Base-by-base conservation (phyloP, 2,329 filamentous ascomycete genomes). In the Monilinia aucupariae region DNA sequence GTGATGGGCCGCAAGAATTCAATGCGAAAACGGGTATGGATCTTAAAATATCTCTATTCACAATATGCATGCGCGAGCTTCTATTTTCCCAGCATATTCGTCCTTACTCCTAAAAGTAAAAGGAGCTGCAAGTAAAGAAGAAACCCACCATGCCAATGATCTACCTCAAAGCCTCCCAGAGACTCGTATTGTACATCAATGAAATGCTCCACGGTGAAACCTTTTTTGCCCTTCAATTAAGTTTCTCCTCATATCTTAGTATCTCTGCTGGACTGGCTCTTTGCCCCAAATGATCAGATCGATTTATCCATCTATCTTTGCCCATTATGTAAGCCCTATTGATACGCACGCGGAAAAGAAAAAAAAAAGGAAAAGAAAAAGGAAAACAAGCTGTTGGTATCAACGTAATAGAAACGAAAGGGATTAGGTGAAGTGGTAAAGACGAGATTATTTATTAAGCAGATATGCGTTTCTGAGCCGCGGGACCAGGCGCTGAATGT, bases 401-500 rank as follows among this genome's bases (percentile, higher is more conserved):
- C 60, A 30, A 62, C 39, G 32, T 22, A 39, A 9, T 48, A 37
- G 43, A 39, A 62, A 62, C 25, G 15, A 41, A 39, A 22, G 17
- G n/a, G 43, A 27, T 53, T 22, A 48, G 25, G 30, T 15, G 37
- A 32, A 13, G 17, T 30, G 8, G 15, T 25, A 20, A 20, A 20
- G 22, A 20, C 9, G 20, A 32, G 25, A 37, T 27, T 17, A n/a
- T 62, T 49, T 62, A 61, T 30, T 54, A 25, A 30, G 60, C 51
- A 13, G 60, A 27, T 22, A 56, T 45, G 41, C 53, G 43, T 50
- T 62, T 62, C 41, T 47, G 60, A 15, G 51, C 47, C 69, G 66
- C 58, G 71, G 54, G 54, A 58, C 71, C 65, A 69, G 71, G 43
- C 27, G 60, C 60, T 27, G 73, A 73, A 25, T 72, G 72, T 20